Conservation (phyloP, 148 eudicot genomes). For the Dianthus caryophyllus region DNA sequence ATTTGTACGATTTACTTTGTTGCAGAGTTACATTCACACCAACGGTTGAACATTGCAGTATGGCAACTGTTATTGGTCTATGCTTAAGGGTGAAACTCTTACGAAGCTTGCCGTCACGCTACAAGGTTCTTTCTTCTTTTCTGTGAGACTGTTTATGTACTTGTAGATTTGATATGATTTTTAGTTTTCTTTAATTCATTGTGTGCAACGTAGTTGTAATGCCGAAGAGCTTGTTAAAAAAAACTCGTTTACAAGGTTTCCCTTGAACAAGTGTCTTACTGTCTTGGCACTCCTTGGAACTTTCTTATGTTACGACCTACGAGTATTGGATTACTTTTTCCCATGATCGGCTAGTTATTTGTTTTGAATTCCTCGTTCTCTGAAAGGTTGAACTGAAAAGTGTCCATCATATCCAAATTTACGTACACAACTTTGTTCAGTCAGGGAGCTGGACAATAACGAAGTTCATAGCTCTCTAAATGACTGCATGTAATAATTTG, state of each 20-base stretch:
- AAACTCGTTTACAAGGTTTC: not conserved
- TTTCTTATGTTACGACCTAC: not conserved
- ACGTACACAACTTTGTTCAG: not conserved
- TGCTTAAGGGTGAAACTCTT: slow-evolving; percentile 91
- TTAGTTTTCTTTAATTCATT: not conserved
- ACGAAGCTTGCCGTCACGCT: slow-evolving; percentile 83
- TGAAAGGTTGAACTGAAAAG: slow-evolving; percentile 1
- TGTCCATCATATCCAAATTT: not conserved
- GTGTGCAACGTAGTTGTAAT: not conserved
- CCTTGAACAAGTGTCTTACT: not conserved
- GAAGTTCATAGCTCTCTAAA: not conserved
- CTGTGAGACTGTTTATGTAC: no score
- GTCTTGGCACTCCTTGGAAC: not conserved
- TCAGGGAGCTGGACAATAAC: not conserved
- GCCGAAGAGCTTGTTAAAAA: not conserved
- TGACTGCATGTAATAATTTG: not conserved
- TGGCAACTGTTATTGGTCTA: slow-evolving; percentile 92
- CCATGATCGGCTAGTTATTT: not conserved
- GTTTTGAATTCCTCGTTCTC: no score
- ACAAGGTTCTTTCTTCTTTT: slow-evolving; percentile 45
- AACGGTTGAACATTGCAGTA: slow-evolving; percentile 96
- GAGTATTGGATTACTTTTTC: not conserved
- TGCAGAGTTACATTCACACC: slow-evolving; percentile 91
- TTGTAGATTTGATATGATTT: not conserved
- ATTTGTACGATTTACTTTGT: slow-evolving; percentile 3